Percentiles rank a stretch among this genome's conserved stretches.
phyloP scores from a whole-genome alignment of 2,329 filamentous ascomycete genomes.

The Cladophialophora psammophila region DNA sequence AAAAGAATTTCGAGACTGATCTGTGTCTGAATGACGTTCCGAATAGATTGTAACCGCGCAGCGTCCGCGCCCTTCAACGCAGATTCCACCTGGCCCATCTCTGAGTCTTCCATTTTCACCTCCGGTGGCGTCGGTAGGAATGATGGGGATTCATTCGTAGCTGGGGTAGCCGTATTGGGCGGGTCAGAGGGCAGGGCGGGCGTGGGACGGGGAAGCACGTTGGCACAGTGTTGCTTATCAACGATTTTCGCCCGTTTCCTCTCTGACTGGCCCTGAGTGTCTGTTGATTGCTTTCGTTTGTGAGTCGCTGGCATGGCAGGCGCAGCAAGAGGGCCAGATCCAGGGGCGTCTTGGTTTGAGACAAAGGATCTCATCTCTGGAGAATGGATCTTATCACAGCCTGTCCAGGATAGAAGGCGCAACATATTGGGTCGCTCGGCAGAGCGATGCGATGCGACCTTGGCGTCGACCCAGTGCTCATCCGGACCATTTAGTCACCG shows the following conservation, averaged over 20 bases:
- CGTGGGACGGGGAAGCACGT: constrained; percentile 5
- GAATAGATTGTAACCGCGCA: constrained; percentile 53
- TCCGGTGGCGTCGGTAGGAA: constrained; percentile 31
- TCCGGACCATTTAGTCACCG: constrained; percentile 34
- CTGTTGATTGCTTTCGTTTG: constrained; percentile 63
- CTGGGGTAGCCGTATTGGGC: constrained; percentile 1
- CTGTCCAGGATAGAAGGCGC: constrained; percentile 57
- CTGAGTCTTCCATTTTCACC: constrained; percentile 33
- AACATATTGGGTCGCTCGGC: constrained; percentile 49
- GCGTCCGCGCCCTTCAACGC: constrained; percentile 17
- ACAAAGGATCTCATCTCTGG: constrained; percentile 55
- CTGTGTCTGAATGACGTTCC: constrained; percentile 81
- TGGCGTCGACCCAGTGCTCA: constrained; percentile 21
- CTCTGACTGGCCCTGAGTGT: constrained; percentile 27
- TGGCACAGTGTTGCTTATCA: constrained; percentile 17
- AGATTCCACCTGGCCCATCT: constrained; percentile 42
- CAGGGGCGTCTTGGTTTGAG: constrained; percentile 44
- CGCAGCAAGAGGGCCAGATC: constrained; percentile 21
- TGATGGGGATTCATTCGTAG: constrained; percentile 33
- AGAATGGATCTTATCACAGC: constrained; percentile 55
- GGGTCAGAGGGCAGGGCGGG: background rate
- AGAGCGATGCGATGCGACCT: constrained; percentile 19
- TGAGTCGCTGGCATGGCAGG: constrained; percentile 44
- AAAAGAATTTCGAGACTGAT: constrained; percentile 89
- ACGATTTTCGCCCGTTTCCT: constrained; percentile 32